These are phyloP conservation scores for Salix exigua DNA, from an alignment of 345 rosid species.

Conservation along the genomic window DNA sequence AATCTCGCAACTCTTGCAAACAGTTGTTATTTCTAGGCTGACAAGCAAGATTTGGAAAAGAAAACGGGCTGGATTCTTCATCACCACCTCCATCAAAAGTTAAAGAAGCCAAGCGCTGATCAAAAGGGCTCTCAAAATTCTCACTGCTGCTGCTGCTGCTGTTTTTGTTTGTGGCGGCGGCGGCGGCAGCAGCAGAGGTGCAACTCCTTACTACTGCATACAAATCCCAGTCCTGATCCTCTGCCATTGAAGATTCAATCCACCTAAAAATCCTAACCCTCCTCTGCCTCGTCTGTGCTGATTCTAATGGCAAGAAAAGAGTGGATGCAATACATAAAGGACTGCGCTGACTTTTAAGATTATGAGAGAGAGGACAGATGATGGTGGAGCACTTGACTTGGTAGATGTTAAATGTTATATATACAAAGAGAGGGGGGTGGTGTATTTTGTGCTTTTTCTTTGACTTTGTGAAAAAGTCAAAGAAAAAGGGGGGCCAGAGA, in stretches of 20 bases:
- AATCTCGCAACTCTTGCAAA: conserved; percentile 49
- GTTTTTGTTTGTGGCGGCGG: neutral
- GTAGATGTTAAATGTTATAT: conserved; percentile 41
- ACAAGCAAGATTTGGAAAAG: conserved; percentile 25
- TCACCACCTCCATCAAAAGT: conserved; percentile 37
- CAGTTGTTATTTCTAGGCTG: conserved; percentile 12
- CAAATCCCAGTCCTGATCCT: conserved; percentile 80
- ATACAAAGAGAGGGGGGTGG: conserved; percentile 27
- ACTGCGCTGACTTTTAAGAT: conserved; percentile 73
- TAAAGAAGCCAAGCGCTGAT: conserved; percentile 29
- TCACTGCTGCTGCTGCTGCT: neutral
- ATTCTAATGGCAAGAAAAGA: conserved; percentile 18
- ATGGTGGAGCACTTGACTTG: conserved; percentile 47
- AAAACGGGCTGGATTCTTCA: conserved; percentile 18
- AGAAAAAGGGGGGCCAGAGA: conserved; percentile 20
- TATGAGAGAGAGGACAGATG: conserved; percentile 20
- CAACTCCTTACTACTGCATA: conserved; percentile 72
- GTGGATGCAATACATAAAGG: conserved; percentile 35
- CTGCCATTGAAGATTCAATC: conserved; percentile 17
- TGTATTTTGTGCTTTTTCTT: conserved; percentile 32
- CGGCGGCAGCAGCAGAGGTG: conserved; percentile 20
- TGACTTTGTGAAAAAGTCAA: conserved; percentile 67
- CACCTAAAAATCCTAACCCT: conserved; percentile 20
- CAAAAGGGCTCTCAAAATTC: conserved; percentile 24
- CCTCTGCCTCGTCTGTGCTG: neutral